A percentile compares a stretch with the other conserved stretches of the same genome.
Evolutionary conservation across 768 basidiomycete species (phyloP).

Genomic region (Calocybe indica): DNA sequence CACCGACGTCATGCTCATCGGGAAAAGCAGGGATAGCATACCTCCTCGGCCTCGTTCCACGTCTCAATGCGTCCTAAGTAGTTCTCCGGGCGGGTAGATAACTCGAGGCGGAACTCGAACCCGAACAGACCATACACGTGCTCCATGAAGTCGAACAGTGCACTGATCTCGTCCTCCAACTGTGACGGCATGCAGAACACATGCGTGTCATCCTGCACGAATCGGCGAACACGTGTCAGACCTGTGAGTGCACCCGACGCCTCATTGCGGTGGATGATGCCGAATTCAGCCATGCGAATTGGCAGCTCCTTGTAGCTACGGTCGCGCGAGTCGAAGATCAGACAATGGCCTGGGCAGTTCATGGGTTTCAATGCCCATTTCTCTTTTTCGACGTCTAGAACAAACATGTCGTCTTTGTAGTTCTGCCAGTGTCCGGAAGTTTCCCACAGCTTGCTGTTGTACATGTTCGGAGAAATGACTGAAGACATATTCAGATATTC

Average conservation of each 20-base stretch:
- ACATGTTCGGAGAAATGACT: constrained; percentile 99
- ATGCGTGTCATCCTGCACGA: constrained; percentile 98
- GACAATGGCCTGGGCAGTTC: constrained; percentile 97
- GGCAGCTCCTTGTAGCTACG: constrained; percentile 94
- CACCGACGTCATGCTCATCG: not conserved
- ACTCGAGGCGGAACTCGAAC: constrained; percentile 88
- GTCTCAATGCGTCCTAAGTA: constrained; percentile 84
- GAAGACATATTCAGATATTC: constrained; percentile 2
- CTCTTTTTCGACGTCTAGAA: constrained; percentile 92
- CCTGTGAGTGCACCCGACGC: constrained; percentile 93
- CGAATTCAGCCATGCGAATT: constrained; percentile 97
- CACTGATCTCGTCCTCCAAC: constrained; percentile 83
- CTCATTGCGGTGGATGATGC: constrained; percentile 95
- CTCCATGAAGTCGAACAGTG: constrained; percentile 92
- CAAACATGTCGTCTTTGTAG: constrained; percentile 98
- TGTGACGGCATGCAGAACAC: constrained; percentile 96
- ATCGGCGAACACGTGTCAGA: constrained; percentile 86
- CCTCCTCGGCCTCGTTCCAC: constrained; percentile 86
- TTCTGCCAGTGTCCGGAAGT: constrained; percentile 98
- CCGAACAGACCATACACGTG: constrained; percentile 92
- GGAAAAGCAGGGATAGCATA: constrained; percentile 21
- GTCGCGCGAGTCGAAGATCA: constrained; percentile 93
- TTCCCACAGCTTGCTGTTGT: constrained; percentile 94
- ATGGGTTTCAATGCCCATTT: constrained; percentile 96
- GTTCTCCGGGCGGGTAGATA: constrained; percentile 96